Percentiles rank a stretch among this genome's conserved stretches.
Conservation (phyloP, 1,284 basidiomycete species). For the Puccinia sorghi region DNA sequence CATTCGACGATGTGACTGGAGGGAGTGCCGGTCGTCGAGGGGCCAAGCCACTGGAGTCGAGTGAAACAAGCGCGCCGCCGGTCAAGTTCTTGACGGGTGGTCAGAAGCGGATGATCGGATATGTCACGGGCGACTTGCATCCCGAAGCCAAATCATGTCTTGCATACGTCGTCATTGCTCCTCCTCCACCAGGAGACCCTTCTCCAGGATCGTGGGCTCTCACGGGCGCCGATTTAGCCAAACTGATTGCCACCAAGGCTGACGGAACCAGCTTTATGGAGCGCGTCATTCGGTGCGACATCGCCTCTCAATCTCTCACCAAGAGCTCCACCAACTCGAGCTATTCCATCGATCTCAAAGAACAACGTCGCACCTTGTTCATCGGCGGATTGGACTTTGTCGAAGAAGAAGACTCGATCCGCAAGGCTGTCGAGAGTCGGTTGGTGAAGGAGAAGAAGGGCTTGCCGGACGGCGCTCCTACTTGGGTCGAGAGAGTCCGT, state of each 20-base stretch:
- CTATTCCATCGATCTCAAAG: conserved; percentile 7
- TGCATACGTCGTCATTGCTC: conserved; percentile 36
- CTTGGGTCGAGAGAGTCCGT: conserved; percentile 43
- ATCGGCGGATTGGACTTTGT: conserved; percentile 44
- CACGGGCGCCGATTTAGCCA: conserved; percentile 13
- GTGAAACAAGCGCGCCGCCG: background rate
- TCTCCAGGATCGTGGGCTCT: background rate
- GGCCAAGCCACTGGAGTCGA: conserved; percentile 15
- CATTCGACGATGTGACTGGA: conserved; percentile 25
- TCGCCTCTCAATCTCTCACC: conserved; percentile 10
- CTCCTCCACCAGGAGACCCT: conserved; percentile 21
- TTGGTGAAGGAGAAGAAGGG: conserved; percentile 26
- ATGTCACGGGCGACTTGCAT: conserved; percentile 37
- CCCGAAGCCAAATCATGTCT: conserved; percentile 45
- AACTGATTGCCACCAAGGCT: conserved; percentile 26
- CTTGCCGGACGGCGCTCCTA: conserved; percentile 10
- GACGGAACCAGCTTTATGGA: conserved; percentile 46
- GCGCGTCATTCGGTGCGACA: conserved; percentile 41
- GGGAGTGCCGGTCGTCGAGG: conserved; percentile 39
- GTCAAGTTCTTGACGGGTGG: conserved; percentile 26
- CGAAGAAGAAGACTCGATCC: conserved; percentile 43
- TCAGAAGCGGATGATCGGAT: conserved; percentile 45
- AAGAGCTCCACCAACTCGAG: background rate
- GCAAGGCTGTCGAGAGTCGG: conserved; percentile 37
- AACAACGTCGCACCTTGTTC: conserved; percentile 39